These are phyloP conservation scores for Lathyrus sativus DNA, from an alignment of 306 rosid genomes.

Conservation along the genomic window DNA sequence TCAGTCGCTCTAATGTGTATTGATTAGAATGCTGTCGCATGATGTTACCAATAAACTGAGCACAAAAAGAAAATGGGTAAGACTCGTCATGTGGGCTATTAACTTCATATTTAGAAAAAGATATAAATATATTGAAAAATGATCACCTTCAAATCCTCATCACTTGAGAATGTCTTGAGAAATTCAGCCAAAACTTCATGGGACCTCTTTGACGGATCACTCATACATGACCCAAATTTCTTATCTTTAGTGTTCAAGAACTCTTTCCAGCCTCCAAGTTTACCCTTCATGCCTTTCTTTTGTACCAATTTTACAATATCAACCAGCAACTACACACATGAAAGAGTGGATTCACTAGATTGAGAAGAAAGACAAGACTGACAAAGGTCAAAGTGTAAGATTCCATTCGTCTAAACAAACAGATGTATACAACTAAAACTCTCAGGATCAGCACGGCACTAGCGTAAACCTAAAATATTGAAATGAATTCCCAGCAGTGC, in stretches of 20 bases:
- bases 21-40: conserved; percentile 58
- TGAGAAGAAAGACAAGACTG: neutral
- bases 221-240: conserved; percentile 63
- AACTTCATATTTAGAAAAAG: conserved; percentile 1
- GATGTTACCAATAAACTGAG: conserved; percentile 61
- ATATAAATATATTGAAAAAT: neutral
- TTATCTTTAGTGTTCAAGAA: conserved; percentile 59
- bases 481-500: too few species aligned
- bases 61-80: conserved; percentile 14
- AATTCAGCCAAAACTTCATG: conserved; percentile 60
- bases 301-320: conserved; percentile 74
- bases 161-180: conserved; percentile 58
- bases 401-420: neutral
- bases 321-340: conserved; percentile 58
- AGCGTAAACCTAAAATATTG: neutral
- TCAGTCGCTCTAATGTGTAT: conserved; percentile 40
- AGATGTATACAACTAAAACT: conserved; percentile 10
- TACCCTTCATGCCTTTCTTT: conserved; percentile 67
- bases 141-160: conserved; percentile 57
- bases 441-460: neutral
- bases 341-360: conserved; percentile 7
- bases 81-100: neutral
- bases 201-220: conserved; percentile 77
- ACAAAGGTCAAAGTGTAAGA: neutral
- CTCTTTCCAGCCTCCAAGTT: conserved; percentile 77